phyloP scores from a whole-genome alignment of 495 filamentous ascomycete species.

The Chaetomidium leptoderma region DNA sequence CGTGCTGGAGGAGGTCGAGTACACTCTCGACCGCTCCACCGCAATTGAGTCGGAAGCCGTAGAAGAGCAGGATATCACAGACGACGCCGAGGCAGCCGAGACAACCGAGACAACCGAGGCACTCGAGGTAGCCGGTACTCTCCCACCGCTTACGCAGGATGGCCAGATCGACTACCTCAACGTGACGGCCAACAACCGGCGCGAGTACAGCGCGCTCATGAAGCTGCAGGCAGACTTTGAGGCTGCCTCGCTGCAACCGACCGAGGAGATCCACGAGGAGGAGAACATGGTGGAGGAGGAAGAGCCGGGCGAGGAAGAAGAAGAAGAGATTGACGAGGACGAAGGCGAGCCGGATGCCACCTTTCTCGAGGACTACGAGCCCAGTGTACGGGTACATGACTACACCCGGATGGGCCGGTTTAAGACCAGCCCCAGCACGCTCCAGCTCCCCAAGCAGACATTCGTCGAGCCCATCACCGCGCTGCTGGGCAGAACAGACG shows the following conservation, averaged over 20 bases:
- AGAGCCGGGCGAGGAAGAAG: conserved; percentile 25
- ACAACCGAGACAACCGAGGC: not conserved
- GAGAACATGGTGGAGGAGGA: conserved; percentile 43
- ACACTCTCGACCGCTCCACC: conserved; percentile 24
- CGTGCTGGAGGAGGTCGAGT: conserved; percentile 57
- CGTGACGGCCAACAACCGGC: conserved; percentile 44
- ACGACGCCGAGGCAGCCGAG: conserved; percentile 1
- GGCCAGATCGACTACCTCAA: conserved; percentile 36
- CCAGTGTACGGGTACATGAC: conserved; percentile 53
- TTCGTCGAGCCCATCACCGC: conserved; percentile 63
- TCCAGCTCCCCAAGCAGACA: conserved; percentile 60
- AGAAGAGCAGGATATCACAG: conserved; percentile 9
- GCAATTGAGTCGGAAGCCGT: conserved; percentile 9
- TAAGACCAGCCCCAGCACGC: conserved; percentile 62
- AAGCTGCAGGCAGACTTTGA: conserved; percentile 52
- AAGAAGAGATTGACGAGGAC: conserved; percentile 38
- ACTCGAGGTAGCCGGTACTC: not conserved
- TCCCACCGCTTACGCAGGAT: conserved; percentile 12
- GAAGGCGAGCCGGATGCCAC: conserved; percentile 36
- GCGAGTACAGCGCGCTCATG: conserved; percentile 48
- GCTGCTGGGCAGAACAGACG: conserved; percentile 61
- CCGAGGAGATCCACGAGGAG: conserved; percentile 48
- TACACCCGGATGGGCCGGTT: conserved; percentile 61
- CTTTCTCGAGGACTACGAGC: conserved; percentile 27
- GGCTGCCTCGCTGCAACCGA: conserved; percentile 42